Conservation (phyloP, 140 eudicot genomes). For the Cichorium intybus region DNA sequence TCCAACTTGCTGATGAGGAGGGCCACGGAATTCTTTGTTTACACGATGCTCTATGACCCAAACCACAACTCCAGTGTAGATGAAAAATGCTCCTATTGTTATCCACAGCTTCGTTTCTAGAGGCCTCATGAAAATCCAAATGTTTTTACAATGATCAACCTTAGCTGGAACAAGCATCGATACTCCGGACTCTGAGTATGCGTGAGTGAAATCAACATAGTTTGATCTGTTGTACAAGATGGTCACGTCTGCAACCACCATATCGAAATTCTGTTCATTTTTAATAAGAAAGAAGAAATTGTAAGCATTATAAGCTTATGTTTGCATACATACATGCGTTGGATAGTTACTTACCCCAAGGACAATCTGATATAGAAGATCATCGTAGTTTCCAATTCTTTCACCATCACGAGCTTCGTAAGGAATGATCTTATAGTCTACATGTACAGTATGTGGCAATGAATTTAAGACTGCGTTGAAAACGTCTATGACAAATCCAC, state of each 20-base stretch:
- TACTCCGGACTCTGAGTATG: slow-evolving; percentile 45
- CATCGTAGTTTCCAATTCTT: slow-evolving; percentile 23
- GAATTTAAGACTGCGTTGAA: slow-evolving; percentile 18
- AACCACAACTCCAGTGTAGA: slow-evolving; percentile 30
- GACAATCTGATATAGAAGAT: slow-evolving; percentile 23
- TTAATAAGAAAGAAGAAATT: not conserved
- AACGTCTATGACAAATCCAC: slow-evolving; percentile 29
- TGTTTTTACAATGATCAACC: slow-evolving; percentile 9
- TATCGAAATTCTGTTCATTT: slow-evolving; percentile 26
- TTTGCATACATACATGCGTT: not conserved
- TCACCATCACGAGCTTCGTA: slow-evolving; percentile 9
- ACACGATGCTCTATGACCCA: slow-evolving; percentile 44
- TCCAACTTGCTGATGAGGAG: slow-evolving; percentile 37
- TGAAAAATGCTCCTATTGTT: slow-evolving; percentile 17
- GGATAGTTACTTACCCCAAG: slow-evolving; percentile 11
- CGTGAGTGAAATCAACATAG: slow-evolving; percentile 38
- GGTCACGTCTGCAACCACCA: slow-evolving; percentile 38
- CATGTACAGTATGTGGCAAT: slow-evolving; percentile 18
- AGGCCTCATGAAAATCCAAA: slow-evolving; percentile 40
- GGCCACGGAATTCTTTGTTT: slow-evolving; percentile 40
- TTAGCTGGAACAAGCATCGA: slow-evolving; percentile 25
- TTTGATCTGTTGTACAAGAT: slow-evolving; percentile 21
- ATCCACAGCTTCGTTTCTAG: slow-evolving; percentile 33
- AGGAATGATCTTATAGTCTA: slow-evolving; percentile 19
- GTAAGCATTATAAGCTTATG: not conserved